phyloP scores from a whole-genome alignment of 805 yeast species.

The Starmerella apis region DNA sequence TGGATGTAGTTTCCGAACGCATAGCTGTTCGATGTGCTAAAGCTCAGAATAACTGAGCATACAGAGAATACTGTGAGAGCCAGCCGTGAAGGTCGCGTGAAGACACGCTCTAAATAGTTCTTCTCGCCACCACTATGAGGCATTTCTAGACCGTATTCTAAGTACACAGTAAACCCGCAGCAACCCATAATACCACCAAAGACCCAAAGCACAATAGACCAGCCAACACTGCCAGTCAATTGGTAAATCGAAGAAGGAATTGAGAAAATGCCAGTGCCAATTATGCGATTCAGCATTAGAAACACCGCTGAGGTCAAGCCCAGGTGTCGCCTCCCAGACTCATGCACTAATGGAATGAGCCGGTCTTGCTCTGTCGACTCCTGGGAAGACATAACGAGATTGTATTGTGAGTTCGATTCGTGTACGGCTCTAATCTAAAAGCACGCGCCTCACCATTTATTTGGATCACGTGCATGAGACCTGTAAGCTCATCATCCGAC shows the following conservation, averaged over 20 bases:
- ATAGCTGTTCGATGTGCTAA: conserved; percentile 52
- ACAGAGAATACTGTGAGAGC: conserved; percentile 43
- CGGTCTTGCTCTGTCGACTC: background rate
- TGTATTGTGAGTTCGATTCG: too few species aligned
- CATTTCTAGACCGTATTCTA: conserved; percentile 55
- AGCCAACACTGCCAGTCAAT: conserved; percentile 50
- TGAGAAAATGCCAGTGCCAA: conserved; percentile 65
- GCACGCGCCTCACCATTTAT: too few species aligned
- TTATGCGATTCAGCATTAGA: conserved; percentile 54
- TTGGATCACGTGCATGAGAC: too few species aligned
- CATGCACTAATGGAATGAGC: background rate
- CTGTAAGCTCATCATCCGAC: background rate
- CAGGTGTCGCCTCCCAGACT: conserved; percentile 20
- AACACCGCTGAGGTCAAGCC: conserved; percentile 32
- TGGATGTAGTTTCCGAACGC: conserved; percentile 55
- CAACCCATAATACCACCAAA: conserved; percentile 53
- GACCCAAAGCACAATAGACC: conserved; percentile 46
- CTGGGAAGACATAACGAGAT: background rate
- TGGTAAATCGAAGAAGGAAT: conserved; percentile 54
- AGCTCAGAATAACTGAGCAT: conserved; percentile 47
- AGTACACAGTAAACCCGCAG: conserved; percentile 45
- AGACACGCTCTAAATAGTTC: conserved; percentile 52
- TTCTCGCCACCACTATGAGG: conserved; percentile 63
- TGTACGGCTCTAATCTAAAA: too few species aligned
- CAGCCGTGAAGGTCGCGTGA: conserved; percentile 44